Evolutionary conservation across 83 land plant species (phyloP), one percentile per base, ranked within the genome.

Genomic region (Isoetes engelmannii): DNA sequence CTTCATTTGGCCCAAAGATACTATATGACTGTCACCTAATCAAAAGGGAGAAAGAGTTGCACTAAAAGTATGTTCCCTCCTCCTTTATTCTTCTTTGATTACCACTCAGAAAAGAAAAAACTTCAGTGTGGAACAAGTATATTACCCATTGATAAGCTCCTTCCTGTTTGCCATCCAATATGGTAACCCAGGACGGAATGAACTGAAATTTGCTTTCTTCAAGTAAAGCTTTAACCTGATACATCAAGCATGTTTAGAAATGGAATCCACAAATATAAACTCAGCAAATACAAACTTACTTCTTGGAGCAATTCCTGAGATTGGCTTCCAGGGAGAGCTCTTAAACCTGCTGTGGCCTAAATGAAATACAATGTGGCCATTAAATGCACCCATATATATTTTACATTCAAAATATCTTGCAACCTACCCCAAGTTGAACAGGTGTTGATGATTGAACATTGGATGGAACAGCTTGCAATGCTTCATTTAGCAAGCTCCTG

Each of bases 271-370:
- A 47, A 7, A 43, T 1, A 0, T 17, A 17, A 9, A 9, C 45
- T 7, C 10, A 45, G 12, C 10, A 9, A 42, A 10, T 4, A 42
- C 45, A 44, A 42, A 13, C 57, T 62, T 81, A 92, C 99, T 78
- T 83, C 89, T 78, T 87, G 82, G 70, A 96, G 77, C 54, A 92
- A 84, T 54, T 73, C 65, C 45, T 96, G 81, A 46, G 99, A 77
- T 44, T 84, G 67, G 67, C 86, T 88, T 69, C 80, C 86, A 64
- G 79, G 86, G 57, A 96, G 81, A 41, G 79, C 65, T 73, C 97
- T 91, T 44, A 96, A 77, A 37, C 99, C 99, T 17, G 99, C 97
- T 58, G 99, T 96, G 41, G 99, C 99, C 97, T 92, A 72, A 44
- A 55, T n/a, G n/a, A 21, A 46, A 51, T 41, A 43, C 12, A 53